Evolutionary conservation across 2,329 filamentous ascomycete genomes (phyloP).

Genomic region (Ophiostoma triangulosporum): DNA sequence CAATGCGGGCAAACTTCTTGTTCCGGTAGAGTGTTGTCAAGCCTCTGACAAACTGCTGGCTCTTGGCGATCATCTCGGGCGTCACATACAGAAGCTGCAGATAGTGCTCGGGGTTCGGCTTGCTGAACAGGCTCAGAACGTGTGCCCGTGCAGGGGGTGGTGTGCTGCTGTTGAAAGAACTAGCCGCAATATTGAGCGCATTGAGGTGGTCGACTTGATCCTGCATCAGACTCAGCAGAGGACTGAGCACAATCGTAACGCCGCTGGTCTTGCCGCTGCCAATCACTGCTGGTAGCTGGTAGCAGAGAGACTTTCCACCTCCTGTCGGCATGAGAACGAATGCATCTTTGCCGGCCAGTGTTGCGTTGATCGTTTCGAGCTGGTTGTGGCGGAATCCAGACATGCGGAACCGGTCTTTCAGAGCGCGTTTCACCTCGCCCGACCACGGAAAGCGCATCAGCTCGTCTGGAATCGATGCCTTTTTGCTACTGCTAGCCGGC

Average conservation of each 20-base stretch:
- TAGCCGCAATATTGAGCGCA: constrained; percentile 62
- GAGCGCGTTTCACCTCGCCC: constrained; percentile 62
- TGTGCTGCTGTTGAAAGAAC: constrained; percentile 69
- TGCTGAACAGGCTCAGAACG: constrained; percentile 51
- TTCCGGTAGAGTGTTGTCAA: constrained; percentile 56
- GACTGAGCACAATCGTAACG: constrained; percentile 89
- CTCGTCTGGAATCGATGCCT: constrained; percentile 30
- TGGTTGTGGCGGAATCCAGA: constrained; percentile 83
- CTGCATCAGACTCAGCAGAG: constrained; percentile 88
- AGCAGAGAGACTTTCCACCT: constrained; percentile 92
- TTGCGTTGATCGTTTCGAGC: constrained; percentile 90
- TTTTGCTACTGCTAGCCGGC: constrained; percentile 15
- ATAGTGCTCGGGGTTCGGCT: constrained; percentile 54
- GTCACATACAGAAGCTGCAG: constrained; percentile 89
- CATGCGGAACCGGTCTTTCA: constrained; percentile 75
- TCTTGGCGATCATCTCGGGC: constrained; percentile 91
- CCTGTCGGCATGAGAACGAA: constrained; percentile 98
- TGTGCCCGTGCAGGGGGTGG: constrained; percentile 45
- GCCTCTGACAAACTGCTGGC: constrained; percentile 48
- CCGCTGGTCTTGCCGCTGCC: constrained; percentile 68
- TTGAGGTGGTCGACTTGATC: constrained; percentile 83
- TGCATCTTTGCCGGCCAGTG: constrained; percentile 70
- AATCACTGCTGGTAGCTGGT: constrained; percentile 83
- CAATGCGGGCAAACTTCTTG: constrained; percentile 69
- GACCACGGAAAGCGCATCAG: constrained; percentile 69